Evolutionary conservation across 352 stramenopile species (phyloP).

Genomic region (Pythium brassicae): DNA sequence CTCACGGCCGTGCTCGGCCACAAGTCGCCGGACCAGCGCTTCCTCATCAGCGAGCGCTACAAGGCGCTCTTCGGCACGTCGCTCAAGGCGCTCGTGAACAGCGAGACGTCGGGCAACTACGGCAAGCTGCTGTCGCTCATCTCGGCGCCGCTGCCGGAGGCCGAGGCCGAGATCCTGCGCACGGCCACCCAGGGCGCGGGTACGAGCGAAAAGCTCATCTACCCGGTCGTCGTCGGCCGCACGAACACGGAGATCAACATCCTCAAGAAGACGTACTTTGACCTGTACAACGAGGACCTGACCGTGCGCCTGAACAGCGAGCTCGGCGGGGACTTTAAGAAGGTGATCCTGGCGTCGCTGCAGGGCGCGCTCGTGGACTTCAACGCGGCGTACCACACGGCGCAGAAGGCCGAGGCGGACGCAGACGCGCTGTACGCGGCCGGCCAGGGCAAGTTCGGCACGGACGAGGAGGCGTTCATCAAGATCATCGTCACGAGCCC

Average conservation of each 20-base stretch:
- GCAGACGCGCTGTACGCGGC: conserved; percentile 70
- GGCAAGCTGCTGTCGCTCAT: conserved; percentile 67
- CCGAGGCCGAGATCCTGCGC: conserved; percentile 61
- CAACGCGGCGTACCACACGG: conserved; percentile 61
- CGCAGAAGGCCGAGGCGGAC: conserved; percentile 57
- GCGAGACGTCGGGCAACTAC: conserved; percentile 76
- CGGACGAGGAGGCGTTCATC: conserved; percentile 73
- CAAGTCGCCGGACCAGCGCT: conserved; percentile 64
- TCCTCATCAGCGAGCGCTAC: conserved; percentile 68
- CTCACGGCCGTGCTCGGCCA: conserved; percentile 65
- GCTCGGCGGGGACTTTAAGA: conserved; percentile 71
- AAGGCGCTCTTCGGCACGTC: conserved; percentile 56
- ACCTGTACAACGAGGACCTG: conserved; percentile 60
- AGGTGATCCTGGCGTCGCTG: conserved; percentile 68
- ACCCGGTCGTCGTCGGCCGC: conserved; percentile 51
- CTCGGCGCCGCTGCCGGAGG: conserved; percentile 58
- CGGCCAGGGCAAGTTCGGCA: conserved; percentile 65
- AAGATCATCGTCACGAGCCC: conserved; percentile 48
- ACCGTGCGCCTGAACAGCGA: conserved; percentile 59
- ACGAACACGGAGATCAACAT: conserved; percentile 78
- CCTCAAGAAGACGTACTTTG: conserved; percentile 73
- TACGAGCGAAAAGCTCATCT: conserved; percentile 61
- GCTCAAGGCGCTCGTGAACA: conserved; percentile 56
- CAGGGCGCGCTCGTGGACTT: conserved; percentile 43
- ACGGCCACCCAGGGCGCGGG: conserved; percentile 69